Percentiles rank a stretch among this genome's conserved stretches.
These are phyloP conservation scores for Eragrostis curvula DNA, from an alignment of 176 grass and related monocot species.

Conservation along the genomic window DNA sequence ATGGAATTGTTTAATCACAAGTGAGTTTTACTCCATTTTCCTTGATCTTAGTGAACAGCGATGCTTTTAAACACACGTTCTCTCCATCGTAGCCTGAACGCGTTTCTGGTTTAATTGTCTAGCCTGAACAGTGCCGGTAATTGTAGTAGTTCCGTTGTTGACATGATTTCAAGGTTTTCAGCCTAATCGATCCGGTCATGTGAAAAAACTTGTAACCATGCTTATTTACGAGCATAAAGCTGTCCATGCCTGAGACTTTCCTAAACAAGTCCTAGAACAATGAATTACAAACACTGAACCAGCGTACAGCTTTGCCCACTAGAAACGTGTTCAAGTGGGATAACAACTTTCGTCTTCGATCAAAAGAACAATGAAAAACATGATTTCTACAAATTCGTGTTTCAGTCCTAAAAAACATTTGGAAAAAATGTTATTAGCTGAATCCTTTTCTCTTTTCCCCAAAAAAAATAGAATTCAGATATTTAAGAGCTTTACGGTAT, in stretches of 20 bases:
- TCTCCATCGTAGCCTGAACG: too few species aligned
- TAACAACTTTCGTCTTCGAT: neutral
- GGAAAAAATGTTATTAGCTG: neutral
- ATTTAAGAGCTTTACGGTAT: neutral
- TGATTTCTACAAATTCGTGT: neutral
- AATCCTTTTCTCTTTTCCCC: neutral
- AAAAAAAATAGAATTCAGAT: neutral
- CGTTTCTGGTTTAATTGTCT: too few species aligned
- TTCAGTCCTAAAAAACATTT: neutral
- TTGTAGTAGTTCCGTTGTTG: too few species aligned
- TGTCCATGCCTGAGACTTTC: neutral
- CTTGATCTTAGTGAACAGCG: too few species aligned
- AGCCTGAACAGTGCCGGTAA: too few species aligned
- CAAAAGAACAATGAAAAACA: neutral
- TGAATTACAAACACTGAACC: neutral
- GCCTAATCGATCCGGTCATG: too few species aligned
- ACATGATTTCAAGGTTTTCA: too few species aligned
- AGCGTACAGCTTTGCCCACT: neutral
- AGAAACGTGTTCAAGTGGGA: too few species aligned
- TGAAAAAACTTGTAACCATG: neutral
- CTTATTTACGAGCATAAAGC: slow-evolving; percentile 29
- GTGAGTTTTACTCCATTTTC: too few species aligned
- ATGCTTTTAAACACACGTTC: too few species aligned
- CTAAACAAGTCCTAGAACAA: neutral
- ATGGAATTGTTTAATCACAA: slow-evolving; percentile 90